A percentile compares a stretch with the other conserved stretches of the same genome.
phyloP scores from a whole-genome alignment of 1,139 yeast genomes.

The Wickerhamiella infanticola region DNA sequence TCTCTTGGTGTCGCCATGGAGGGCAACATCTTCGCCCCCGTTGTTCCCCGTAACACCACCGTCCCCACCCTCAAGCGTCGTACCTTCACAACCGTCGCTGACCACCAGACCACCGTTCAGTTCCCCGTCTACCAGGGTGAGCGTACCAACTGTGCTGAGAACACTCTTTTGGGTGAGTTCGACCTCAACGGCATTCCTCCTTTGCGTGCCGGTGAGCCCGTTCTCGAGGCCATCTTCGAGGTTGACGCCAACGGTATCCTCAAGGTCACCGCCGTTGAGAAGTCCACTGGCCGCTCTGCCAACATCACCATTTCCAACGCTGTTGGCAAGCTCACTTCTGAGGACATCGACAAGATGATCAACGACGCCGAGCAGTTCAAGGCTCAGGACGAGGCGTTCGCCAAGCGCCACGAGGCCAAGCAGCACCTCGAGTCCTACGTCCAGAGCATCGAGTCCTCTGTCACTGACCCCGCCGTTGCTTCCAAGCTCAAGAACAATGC shows the following conservation, averaged over 20 bases:
- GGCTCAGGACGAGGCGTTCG: slow-evolving; percentile 97
- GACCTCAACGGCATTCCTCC: slow-evolving; percentile 99
- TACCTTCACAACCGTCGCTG: slow-evolving; percentile 99
- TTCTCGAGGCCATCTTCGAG: slow-evolving; percentile 97
- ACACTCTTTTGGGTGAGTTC: slow-evolving; percentile 98
- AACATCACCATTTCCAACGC: slow-evolving; percentile 99
- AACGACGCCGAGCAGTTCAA: slow-evolving; percentile 98
- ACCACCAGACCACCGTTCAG: slow-evolving; percentile 98
- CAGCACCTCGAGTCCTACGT: slow-evolving; percentile 99
- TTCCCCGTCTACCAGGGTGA: slow-evolving; percentile 99
- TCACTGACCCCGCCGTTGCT: slow-evolving; percentile 96
- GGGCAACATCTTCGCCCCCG: slow-evolving; percentile 98
- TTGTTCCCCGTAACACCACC: slow-evolving; percentile 99
- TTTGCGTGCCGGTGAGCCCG: slow-evolving; percentile 99
- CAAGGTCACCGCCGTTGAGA: slow-evolving; percentile 98
- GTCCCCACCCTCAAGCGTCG: slow-evolving; percentile 99
- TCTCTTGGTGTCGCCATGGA: slow-evolving; percentile 99
- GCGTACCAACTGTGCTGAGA: slow-evolving; percentile 98
- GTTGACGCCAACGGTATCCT: slow-evolving; percentile 99
- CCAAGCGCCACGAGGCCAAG: slow-evolving; percentile 98
- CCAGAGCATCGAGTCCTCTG: slow-evolving; percentile 90
- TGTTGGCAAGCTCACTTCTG: slow-evolving; percentile 95
- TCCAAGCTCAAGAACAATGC: slow-evolving; percentile 97
- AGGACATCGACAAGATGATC: slow-evolving; percentile 98
- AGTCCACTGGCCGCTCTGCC: slow-evolving; percentile 98